phyloP scores from a whole-genome alignment of 805 yeast genomes.

The Zygoascus tannicola region DNA sequence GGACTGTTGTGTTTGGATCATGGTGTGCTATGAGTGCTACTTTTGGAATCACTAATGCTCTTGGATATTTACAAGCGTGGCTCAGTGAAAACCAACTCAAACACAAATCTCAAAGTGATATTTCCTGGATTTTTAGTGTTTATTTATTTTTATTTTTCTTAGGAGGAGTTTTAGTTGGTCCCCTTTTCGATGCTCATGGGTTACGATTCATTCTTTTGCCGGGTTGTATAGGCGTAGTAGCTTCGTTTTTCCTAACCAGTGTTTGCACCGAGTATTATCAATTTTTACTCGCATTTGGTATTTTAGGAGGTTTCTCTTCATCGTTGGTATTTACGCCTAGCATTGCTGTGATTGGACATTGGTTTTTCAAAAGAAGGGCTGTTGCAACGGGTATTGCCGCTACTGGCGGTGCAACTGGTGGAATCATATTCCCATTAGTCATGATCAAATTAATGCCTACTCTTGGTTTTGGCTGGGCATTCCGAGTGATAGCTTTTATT shows the following conservation, averaged over 20 bases:
- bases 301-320: constrained; percentile 40
- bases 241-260: constrained; percentile 45
- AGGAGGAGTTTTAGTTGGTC: constrained; percentile 41
- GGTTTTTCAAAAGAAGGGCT: constrained; percentile 50
- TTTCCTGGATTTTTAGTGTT: constrained; percentile 59
- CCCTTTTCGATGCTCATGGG: constrained; percentile 54
- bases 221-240: constrained; percentile 38
- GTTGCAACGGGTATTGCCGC: constrained; percentile 54
- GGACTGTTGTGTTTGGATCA: constrained; percentile 47
- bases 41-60: constrained; percentile 57
- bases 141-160: constrained; percentile 31
- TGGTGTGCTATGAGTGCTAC: constrained; percentile 48
- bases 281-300: constrained; percentile 46
- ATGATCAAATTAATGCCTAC: constrained; percentile 36
- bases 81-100: constrained; percentile 44
- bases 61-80: constrained; percentile 61
- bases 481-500: constrained; percentile 37
- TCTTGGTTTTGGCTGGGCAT: constrained; percentile 55
- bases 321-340: constrained; percentile 42
- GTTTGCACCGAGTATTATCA: constrained; percentile 45
- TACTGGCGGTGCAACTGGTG: constrained; percentile 61
- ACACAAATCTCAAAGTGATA: constrained; percentile 36
- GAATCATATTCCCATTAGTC: constrained; percentile 50
- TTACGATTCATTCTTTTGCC: constrained; percentile 35
- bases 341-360: constrained; percentile 50